Conservation (phyloP, 140 eudicot species). For the Flaveria floridana region DNA sequence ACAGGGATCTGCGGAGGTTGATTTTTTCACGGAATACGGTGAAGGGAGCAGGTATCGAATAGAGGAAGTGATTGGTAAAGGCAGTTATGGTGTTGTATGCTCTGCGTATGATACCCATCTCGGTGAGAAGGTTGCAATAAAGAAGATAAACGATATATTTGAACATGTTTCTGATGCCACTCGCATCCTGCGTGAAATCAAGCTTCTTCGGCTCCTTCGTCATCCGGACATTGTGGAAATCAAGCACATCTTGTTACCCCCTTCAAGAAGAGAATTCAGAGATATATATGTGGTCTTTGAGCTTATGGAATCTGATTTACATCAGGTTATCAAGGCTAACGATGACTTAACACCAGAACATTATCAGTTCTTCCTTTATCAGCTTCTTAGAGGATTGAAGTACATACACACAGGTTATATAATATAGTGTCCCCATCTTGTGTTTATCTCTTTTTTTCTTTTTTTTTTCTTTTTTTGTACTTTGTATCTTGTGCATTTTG, state of each 20-base stretch:
- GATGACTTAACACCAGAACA: conserved; percentile 95
- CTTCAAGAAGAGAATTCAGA: conserved; percentile 85
- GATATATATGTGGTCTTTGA: conserved; percentile 94
- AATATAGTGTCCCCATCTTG: no score
- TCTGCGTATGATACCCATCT: conserved; percentile 93
- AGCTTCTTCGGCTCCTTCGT: conserved; percentile 95
- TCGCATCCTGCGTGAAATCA: conserved; percentile 88
- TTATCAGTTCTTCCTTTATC: conserved; percentile 88
- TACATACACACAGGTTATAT: conserved; percentile 53
- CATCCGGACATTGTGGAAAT: conserved; percentile 96
- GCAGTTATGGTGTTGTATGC: conserved; percentile 94
- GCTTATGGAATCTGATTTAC: conserved; percentile 93
- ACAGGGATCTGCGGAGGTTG: conserved; percentile 78
- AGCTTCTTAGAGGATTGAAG: conserved; percentile 87
- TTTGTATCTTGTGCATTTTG: not conserved
- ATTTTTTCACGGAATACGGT: conserved; percentile 95
- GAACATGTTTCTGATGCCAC: conserved; percentile 98
- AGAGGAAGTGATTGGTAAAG: conserved; percentile 97
- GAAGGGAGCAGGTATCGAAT: conserved; percentile 88
- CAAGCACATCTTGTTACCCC: conserved; percentile 84
- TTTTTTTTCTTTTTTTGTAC: no score
- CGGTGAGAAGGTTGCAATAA: conserved; percentile 92
- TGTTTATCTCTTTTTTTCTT: no score
- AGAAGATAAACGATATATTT: conserved; percentile 85
- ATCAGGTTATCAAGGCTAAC: conserved; percentile 93